Base-by-base conservation (phyloP, 768 basidiomycete species). In the Holtermannia corniformis region DNA sequence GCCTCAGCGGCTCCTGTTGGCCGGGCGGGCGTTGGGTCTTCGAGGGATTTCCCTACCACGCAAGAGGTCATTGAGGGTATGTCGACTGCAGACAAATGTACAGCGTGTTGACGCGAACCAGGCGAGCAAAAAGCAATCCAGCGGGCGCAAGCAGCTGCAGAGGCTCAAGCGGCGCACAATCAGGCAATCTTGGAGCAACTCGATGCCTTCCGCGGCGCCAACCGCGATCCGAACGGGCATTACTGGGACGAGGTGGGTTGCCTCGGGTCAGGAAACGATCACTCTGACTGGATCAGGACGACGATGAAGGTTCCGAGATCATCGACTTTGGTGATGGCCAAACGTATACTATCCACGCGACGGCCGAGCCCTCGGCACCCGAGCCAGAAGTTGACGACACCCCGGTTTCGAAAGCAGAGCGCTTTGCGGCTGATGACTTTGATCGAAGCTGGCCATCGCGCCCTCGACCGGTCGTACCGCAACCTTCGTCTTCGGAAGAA, bases 181-280 rank as follows among this genome's bases (percentile, higher is more conserved):
- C 82, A 82, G 64, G 79, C 82, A 16, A 74, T 84, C 41, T 73
- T 82, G 50, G 85, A 90, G 67, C 86, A 88, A 62, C 84, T 91
- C 5, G 93, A 95, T 70, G 85, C 91, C 0, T 99, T 99, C 74
- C 80, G 91, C 37, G 92, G 92, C 0, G 83, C 89, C 0, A 91
- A 97, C 71, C 75, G 96, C 44, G 84, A 95, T 73, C 87, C 91
- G 46, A 92, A 92, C 62, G 82, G 86, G 2, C 86, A 90, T 67
- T 91, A 96, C 68, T 99, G 95, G 95, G 95, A 96, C 62, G 91
- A 95, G 79, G 92, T 96, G 58, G 56, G 86, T 61, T 11, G 21
- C 23, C n/a, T n/a, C n/a, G n/a, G n/a, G n/a, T n/a, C n/a, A n/a
- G n/a, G n/a, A n/a, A 24, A 16, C 12, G 53, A 50, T 63, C 41